Conservation (phyloP, 2,329 filamentous ascomycete species). For the Curvularia lunata region DNA sequence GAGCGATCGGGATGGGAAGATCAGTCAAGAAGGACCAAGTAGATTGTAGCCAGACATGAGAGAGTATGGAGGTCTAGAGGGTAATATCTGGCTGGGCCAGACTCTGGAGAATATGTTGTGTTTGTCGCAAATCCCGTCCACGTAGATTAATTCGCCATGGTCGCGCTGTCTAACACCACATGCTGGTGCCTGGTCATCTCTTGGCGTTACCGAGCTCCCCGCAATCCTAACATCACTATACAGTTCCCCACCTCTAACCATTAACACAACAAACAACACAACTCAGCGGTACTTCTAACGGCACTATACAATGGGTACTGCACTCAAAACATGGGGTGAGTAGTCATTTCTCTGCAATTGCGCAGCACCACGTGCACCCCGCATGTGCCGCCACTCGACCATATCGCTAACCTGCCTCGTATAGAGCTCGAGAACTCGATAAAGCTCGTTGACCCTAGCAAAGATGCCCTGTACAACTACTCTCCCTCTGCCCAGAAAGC, state of each 20-base stretch:
- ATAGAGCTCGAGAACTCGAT: slow-evolving; percentile 85
- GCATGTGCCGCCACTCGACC: slow-evolving; percentile 18
- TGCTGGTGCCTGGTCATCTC: slow-evolving; percentile 35
- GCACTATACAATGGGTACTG: slow-evolving; percentile 39
- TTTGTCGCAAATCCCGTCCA: neutral
- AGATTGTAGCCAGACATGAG: neutral
- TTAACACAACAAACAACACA: slow-evolving; percentile 8
- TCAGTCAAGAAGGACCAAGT: slow-evolving; percentile 26
- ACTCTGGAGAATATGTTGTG: neutral
- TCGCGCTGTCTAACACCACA: neutral
- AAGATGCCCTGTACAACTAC: slow-evolving; percentile 92
- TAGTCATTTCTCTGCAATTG: neutral
- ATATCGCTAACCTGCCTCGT: slow-evolving; percentile 22
- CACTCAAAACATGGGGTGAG: slow-evolving; percentile 49
- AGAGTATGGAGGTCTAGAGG: neutral
- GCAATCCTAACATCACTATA: slow-evolving; percentile 15
- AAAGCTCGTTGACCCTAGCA: slow-evolving; percentile 80
- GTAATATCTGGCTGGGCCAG: neutral
- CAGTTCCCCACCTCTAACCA: slow-evolving; percentile 19
- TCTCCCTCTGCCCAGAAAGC: slow-evolving; percentile 71
- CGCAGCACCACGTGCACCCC: neutral
- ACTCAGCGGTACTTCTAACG: slow-evolving; percentile 9
- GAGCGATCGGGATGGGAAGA: slow-evolving; percentile 38
- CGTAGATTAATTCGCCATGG: neutral
- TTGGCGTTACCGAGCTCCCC: slow-evolving; percentile 40